Percentiles rank a stretch among this genome's conserved stretches.
phyloP scores from a whole-genome alignment of 2,329 filamentous ascomycete genomes.

The Alternaria sp. region DNA sequence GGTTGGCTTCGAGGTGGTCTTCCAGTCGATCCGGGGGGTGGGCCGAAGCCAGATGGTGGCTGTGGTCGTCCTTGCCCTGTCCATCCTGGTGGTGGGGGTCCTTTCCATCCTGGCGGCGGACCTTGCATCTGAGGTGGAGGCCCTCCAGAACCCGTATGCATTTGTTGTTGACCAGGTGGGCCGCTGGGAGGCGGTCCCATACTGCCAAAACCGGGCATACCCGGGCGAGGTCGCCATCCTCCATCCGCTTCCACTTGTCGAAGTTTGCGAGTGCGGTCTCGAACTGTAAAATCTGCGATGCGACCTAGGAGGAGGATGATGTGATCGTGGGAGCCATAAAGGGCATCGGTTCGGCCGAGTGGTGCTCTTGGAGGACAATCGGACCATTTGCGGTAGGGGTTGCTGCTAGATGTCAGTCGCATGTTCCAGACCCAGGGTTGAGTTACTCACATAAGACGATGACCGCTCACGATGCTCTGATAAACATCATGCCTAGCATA shows the following conservation, averaged over 20 bases:
- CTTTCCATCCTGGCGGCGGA: conserved; percentile 30
- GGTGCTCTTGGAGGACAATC: conserved; percentile 85
- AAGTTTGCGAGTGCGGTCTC: conserved; percentile 79
- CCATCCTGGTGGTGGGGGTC: conserved; percentile 22
- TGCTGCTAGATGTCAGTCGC: conserved; percentile 57
- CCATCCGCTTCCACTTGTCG: conserved; percentile 67
- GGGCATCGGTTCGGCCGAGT: conserved; percentile 75
- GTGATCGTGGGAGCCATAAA: conserved; percentile 90
- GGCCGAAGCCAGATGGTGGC: conserved; percentile 22
- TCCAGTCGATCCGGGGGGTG: conserved; percentile 9
- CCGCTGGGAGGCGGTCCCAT: conserved; percentile 43
- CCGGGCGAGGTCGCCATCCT: conserved; percentile 60
- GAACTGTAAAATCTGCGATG: conserved; percentile 76
- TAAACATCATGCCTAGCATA: conserved; percentile 93
- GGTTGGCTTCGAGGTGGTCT: conserved; percentile 16
- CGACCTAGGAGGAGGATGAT: conserved; percentile 81
- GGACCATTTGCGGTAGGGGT: conserved; percentile 82
- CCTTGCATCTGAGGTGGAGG: conserved; percentile 37
- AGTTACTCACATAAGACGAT: conserved; percentile 76
- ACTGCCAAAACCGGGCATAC: conserved; percentile 50
- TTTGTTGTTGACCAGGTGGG: conserved; percentile 29
- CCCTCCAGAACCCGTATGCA: conserved; percentile 26
- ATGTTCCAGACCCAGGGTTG: not conserved
- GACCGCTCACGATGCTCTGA: conserved; percentile 87
- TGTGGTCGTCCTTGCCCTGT: conserved; percentile 25